Conservation (phyloP, 2,329 filamentous ascomycete genomes). For the Epichloe sibirici region DNA sequence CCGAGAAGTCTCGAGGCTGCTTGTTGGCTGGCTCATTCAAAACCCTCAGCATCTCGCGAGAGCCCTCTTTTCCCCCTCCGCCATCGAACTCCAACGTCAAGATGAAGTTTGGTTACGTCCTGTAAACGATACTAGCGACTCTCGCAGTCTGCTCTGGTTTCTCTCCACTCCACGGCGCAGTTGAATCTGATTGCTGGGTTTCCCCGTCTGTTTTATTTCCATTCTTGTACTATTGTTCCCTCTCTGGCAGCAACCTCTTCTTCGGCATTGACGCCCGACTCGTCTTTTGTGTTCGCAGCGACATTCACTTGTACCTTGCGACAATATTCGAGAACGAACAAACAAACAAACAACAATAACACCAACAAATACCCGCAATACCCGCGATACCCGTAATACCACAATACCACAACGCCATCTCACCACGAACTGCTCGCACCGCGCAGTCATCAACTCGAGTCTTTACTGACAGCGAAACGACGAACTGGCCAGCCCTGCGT, state of each 20-base stretch:
- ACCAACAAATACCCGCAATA: too few species aligned
- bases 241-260: neutral
- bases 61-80: conserved; percentile 19
- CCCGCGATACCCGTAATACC: neutral
- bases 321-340: conserved; percentile 11
- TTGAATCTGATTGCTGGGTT: conserved; percentile 14
- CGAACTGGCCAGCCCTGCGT: neutral
- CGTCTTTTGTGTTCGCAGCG: conserved; percentile 23
- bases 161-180: conserved; percentile 27
- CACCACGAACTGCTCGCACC: neutral
- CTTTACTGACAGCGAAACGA: neutral
- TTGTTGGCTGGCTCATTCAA: conserved; percentile 15
- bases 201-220: conserved; percentile 6
- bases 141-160: conserved; percentile 40
- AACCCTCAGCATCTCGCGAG: conserved; percentile 12
- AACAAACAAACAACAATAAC: neutral
- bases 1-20: too few species aligned
- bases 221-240: conserved; percentile 4
- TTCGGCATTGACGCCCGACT: neutral
- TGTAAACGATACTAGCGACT: conserved; percentile 41
- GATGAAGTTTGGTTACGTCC: conserved; percentile 41
- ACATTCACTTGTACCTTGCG: conserved; percentile 41
- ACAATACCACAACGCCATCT: neutral
- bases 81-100: conserved; percentile 38
- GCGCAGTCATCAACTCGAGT: conserved; percentile 2